These are phyloP conservation scores for Mortierella hygrophila DNA, from an alignment of 192 early-diverging fungal species.

Conservation along the genomic window DNA sequence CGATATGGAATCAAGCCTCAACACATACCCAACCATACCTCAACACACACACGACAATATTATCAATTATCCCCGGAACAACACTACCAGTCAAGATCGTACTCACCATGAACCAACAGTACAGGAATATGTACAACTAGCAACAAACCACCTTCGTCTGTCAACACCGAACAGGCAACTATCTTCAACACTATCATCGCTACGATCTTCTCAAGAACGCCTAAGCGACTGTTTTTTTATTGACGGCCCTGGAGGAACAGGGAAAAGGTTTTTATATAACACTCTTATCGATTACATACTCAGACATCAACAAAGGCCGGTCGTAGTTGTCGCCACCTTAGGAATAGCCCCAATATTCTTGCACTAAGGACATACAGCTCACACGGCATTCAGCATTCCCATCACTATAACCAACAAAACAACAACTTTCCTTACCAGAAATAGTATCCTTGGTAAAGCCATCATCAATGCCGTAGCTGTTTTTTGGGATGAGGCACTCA, in stretches of 20 bases:
- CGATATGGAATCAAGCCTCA: neutral
- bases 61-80: neutral
- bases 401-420: slow-evolving; percentile 10
- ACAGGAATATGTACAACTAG: neutral
- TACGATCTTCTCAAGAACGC: neutral
- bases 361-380: slow-evolving; percentile 32
- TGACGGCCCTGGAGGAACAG: slow-evolving; percentile 34
- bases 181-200: neutral
- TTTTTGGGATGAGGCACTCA: slow-evolving; percentile 57
- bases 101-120: neutral
- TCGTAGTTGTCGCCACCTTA: slow-evolving; percentile 37
- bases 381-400: slow-evolving; percentile 51
- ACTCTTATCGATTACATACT: slow-evolving; percentile 13
- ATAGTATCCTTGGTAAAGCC: neutral
- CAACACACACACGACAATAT: neutral
- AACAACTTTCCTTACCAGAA: slow-evolving; percentile 8
- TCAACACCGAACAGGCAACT: neutral
- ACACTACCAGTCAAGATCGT: neutral
- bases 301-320: neutral
- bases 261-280: slow-evolving; percentile 44
- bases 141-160: neutral
- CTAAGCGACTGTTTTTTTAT: slow-evolving; percentile 18
- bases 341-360: slow-evolving; percentile 47
- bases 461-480: slow-evolving; percentile 12
- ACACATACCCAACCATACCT: neutral